Evolutionary conservation across 2,329 filamentous ascomycete species (phyloP), one percentile per base, ranked within the genome.

Genomic region (Tolypocladium cylindrosporum): DNA sequence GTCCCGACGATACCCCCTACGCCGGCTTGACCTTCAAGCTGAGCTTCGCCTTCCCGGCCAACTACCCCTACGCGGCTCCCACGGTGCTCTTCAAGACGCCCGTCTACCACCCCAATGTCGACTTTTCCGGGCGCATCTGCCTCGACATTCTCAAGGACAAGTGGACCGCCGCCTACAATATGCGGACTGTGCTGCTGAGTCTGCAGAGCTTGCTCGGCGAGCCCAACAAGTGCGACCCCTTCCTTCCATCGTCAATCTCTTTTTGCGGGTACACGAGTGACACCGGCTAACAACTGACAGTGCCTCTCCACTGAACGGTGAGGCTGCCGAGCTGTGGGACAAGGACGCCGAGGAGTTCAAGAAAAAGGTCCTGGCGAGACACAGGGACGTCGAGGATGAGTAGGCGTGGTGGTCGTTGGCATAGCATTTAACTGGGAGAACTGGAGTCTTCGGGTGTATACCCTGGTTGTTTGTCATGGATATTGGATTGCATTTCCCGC

Each of bases 61-160:
- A 93, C 77, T 99, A 99, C 72, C 94, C 94, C 11, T 97, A 97
- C 73, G 84, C 87, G 1, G 85, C 94, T 27, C 94, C 94, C 0
- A 91, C 88, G 2, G 94, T 99, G 21, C 82, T 96, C 60, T 99
- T 97, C 85, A 96, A 92, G 79, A 99, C 95, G 8, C 94, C 94
- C 42, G 97, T 99, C 75, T 99, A 97, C 80, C 94, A 99, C 74
- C 94, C 94, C 57, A 99, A 99, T 68, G 90, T 99, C 66, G 94
- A 99, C 77, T 97, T 99, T 77, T 92, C 89, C 4, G 94, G 94
- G 45, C 85, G 94, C 58, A 99, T 99, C 74, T 99, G 94, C 73
- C 81, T 99, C 61, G 95, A 99, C 70, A 99, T 99, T 65, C 81
- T 99, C 63, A 97, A 97, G 81, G 94, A 97, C 74, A 97, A 97